Evolutionary conservation across 1,284 basidiomycete genomes (phyloP), one percentile per base, ranked within the genome.

Genomic region (Tilletia horrida): DNA sequence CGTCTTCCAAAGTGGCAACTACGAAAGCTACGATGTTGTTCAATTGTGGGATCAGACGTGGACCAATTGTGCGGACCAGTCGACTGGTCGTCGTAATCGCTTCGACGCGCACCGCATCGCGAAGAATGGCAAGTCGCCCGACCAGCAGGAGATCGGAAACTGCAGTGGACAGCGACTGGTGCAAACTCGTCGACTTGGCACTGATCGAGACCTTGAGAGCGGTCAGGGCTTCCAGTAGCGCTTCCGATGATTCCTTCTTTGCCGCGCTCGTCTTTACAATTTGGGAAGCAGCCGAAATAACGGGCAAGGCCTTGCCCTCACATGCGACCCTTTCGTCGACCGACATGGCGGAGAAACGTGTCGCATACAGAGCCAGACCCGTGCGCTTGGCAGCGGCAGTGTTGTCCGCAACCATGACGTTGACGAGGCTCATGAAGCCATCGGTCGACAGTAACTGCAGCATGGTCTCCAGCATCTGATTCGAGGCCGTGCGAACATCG

Each of bases 1-100:
- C 57, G n/a, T 66, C 55, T 45, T 61, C 50, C 40, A 72, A 44
- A 13, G 68, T 45, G 2, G 67, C 64, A 25, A 75, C 45, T 57
- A 70, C 70, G 59, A 73, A 70, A 4, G 71, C 68, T 52, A 78
- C 77, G 23, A 80, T 48, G 6, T 64, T 63, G 7, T 71, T 66
- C 21, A 81, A 71, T 52, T 81, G 77, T 21, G 80, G 75, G 43
- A 81, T 75, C n/a, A 79, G 67, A 40, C 79, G 74, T 2, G 77
- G 75, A 13, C 79, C 79, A 11, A 80, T 68, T 43, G 70, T 69
- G 52, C 66, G 63, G n/a, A 75, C 65, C n/a, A 80, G 69, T 13
- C 65, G 57, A 18, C 71, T 66, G 13, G 74, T 66, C 55, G 75
- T 69, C n/a, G 69, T 69, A 50, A 78, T 63, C 25, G 65, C 63